Evolutionary conservation across 2,329 filamentous ascomycete species (phyloP).

Genomic region (Myriosclerotinia scirpicola): DNA sequence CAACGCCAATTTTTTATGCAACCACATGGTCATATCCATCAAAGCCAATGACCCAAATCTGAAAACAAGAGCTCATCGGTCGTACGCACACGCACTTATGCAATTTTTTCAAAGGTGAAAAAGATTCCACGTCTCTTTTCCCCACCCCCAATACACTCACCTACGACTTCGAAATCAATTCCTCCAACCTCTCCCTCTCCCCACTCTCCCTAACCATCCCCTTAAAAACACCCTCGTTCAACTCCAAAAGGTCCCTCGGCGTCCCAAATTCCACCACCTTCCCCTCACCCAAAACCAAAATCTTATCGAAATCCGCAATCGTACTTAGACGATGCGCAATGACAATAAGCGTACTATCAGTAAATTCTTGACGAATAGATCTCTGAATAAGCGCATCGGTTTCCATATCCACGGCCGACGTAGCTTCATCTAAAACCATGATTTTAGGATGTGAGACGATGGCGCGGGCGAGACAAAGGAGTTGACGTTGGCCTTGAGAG

Average conservation of each 20-base stretch:
- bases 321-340: slow-evolving; percentile 76
- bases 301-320: slow-evolving; percentile 74
- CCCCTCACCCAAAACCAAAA: slow-evolving; percentile 69
- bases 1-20: too few species aligned
- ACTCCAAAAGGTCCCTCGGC: slow-evolving; percentile 60
- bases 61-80: too few species aligned
- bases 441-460: slow-evolving; percentile 72
- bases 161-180: slow-evolving; percentile 24
- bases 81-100: too few species aligned
- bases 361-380: slow-evolving; percentile 70
- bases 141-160: not conserved
- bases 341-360: slow-evolving; percentile 66
- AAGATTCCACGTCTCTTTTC: not conserved
- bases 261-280: slow-evolving; percentile 65
- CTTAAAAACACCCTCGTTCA: slow-evolving; percentile 50
- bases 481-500: slow-evolving; percentile 74
- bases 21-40: too few species aligned
- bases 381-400: slow-evolving; percentile 74
- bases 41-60: too few species aligned
- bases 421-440: slow-evolving; percentile 80
- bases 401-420: slow-evolving; percentile 74
- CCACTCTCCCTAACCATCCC: slow-evolving; percentile 64
- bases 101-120: too few species aligned
- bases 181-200: slow-evolving; percentile 46
- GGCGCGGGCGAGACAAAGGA: slow-evolving; percentile 71